Percentiles rank a stretch among this genome's conserved stretches.
Conservation (phyloP, 768 basidiomycete genomes). For the Mycena rosella region DNA sequence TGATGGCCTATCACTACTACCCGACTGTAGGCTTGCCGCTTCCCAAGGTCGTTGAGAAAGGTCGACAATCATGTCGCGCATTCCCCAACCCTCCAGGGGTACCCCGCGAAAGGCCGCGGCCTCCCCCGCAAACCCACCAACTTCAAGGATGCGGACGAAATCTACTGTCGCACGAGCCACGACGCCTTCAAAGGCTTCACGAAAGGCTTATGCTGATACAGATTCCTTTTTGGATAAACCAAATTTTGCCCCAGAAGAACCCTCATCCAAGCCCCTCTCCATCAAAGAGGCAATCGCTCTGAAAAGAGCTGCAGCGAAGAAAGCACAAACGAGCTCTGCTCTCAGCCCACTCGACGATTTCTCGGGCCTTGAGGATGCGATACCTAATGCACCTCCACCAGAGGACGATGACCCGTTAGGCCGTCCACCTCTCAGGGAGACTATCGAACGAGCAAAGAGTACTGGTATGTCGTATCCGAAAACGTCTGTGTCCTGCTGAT, state of each 20-base stretch:
- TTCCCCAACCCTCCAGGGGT: constrained; percentile 52
- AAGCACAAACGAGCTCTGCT: constrained; percentile 52
- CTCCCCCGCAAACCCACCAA: constrained; percentile 17
- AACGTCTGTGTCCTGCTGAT: constrained; percentile 51
- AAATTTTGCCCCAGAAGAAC: neutral
- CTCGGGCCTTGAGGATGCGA: constrained; percentile 62
- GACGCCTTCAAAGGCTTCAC: constrained; percentile 20
- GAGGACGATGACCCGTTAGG: constrained; percentile 71
- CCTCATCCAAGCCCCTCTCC: constrained; percentile 49
- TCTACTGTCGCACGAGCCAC: constrained; percentile 25
- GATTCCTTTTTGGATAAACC: constrained; percentile 21
- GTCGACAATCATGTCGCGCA: constrained; percentile 63
- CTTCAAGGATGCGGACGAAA: constrained; percentile 13
- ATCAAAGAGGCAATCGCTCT: constrained; percentile 86
- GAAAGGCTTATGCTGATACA: constrained; percentile 14
- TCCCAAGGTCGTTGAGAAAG: no score
- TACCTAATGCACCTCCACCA: constrained; percentile 50
- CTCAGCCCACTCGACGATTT: constrained; percentile 51
- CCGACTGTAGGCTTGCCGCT: no score
- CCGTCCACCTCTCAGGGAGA: constrained; percentile 75
- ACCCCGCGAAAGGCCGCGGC: constrained; percentile 36
- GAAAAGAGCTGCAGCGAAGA: constrained; percentile 84
- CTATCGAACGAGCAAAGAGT: constrained; percentile 81
- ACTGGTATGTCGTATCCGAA: constrained; percentile 68
- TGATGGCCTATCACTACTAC: no score